phyloP scores from a whole-genome alignment of 495 filamentous ascomycete species.

The Lepidopterella palustris region DNA sequence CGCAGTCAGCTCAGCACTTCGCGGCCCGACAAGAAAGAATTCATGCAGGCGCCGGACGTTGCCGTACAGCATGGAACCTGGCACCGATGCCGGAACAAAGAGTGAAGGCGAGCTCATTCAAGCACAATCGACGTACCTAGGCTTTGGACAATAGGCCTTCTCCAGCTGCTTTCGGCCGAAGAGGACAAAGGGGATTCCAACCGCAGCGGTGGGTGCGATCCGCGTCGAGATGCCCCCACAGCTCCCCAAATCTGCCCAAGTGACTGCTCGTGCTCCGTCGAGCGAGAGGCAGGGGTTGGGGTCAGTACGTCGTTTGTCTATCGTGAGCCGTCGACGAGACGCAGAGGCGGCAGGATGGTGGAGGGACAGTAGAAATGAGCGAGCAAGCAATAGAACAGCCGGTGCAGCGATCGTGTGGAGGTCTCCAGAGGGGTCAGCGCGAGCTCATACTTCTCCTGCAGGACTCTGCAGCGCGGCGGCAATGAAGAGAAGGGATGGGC shows the following conservation, averaged over 20 bases:
- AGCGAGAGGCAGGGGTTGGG: neutral
- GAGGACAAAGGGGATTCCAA: constrained; percentile 17
- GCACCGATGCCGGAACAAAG: constrained; percentile 26
- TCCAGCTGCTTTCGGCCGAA: constrained; percentile 7
- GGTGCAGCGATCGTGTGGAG: neutral
- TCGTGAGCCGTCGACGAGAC: neutral
- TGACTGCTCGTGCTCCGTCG: neutral
- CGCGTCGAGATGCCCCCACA: neutral
- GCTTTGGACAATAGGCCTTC: constrained; percentile 16
- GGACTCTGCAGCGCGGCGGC: constrained; percentile 3
- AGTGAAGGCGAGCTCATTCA: constrained; percentile 15
- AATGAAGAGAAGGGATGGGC: neutral
- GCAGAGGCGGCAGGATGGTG: neutral
- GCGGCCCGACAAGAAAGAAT: constrained; percentile 10
- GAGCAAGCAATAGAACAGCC: neutral
- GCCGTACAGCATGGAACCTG: constrained; percentile 25
- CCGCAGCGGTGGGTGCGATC: neutral
- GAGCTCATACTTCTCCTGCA: constrained; percentile 2
- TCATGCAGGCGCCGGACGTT: constrained; percentile 11
- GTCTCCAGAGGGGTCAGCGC: neutral
- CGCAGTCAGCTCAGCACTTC: constrained; percentile 11
- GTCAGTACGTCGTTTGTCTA: neutral
- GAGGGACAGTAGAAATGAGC: neutral
- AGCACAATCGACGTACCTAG: constrained; percentile 15
- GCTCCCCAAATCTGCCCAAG: neutral